Evolutionary conservation across 345 rosid species (phyloP).

Genomic region (Rhizophora apiculata): DNA sequence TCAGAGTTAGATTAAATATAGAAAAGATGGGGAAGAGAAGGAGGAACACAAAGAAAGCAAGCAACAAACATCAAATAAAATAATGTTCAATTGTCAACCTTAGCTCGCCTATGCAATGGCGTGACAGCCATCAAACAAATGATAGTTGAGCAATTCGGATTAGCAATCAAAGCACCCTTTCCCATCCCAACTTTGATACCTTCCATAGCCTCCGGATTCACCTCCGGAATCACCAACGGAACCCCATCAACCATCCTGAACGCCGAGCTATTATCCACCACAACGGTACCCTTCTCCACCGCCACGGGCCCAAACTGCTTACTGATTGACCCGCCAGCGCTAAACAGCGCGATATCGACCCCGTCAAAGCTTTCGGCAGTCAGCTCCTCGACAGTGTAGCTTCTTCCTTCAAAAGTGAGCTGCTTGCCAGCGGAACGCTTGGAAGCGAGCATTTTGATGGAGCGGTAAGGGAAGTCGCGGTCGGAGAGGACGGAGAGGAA

Average conservation of each 20-base stretch:
- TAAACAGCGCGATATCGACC: conserved; percentile 76
- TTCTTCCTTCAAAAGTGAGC: conserved; percentile 51
- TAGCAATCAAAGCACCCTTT: conserved; percentile 87
- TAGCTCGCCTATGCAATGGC: conserved; percentile 85
- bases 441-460: conserved; percentile 88
- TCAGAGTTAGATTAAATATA: too few species aligned
- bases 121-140: conserved; percentile 98
- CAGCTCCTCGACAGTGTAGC: conserved; percentile 72
- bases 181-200: conserved; percentile 66
- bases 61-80: neutral
- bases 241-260: conserved; percentile 80
- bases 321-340: conserved; percentile 91
- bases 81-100: conserved; percentile 35
- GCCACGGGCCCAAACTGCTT: conserved; percentile 78
- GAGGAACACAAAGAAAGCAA: too few species aligned
- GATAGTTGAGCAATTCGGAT: conserved; percentile 95
- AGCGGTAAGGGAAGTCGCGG: conserved; percentile 81
- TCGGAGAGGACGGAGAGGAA: conserved; percentile 82
- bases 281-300: conserved; percentile 65
- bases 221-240: conserved; percentile 92
- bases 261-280: conserved; percentile 91
- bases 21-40: too few species aligned
- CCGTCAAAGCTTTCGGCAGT: conserved; percentile 71
- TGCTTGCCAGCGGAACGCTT: conserved; percentile 82
- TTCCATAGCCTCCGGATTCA: conserved; percentile 82